Conservation (phyloP, 2,329 filamentous ascomycete genomes). For the Herpotrichia juniperi region DNA sequence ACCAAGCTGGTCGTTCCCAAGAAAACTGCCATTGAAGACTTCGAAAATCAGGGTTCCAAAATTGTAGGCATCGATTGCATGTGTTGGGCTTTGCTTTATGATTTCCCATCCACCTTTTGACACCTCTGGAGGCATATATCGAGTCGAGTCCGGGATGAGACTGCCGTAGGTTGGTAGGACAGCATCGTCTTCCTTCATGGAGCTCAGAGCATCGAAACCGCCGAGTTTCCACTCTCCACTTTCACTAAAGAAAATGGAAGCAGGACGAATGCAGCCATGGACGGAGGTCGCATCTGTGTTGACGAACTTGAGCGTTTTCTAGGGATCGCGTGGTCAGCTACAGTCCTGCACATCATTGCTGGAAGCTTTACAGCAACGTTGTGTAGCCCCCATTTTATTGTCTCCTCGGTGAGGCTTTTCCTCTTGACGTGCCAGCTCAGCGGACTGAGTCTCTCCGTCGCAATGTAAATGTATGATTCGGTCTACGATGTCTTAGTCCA, state of each 20-base stretch:
- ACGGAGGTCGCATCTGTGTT: conserved; percentile 92
- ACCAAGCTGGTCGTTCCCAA: conserved; percentile 76
- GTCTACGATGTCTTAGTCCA: conserved; percentile 62
- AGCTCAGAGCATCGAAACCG: conserved; percentile 92
- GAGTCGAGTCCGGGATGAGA: conserved; percentile 80
- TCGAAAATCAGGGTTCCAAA: conserved; percentile 86
- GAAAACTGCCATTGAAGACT: conserved; percentile 86
- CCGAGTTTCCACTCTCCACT: conserved; percentile 98
- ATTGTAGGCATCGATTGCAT: conserved; percentile 85
- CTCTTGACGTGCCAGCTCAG: conserved; percentile 89
- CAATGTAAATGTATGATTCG: conserved; percentile 93
- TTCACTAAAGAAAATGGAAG: conserved; percentile 90
- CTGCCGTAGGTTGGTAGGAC: conserved; percentile 91
- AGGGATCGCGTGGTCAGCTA: conserved; percentile 7
- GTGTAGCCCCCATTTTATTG: conserved; percentile 94
- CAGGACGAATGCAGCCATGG: conserved; percentile 83
- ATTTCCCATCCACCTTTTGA: conserved; percentile 87
- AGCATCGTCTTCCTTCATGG: conserved; percentile 93
- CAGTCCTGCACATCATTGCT: neutral
- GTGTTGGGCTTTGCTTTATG: conserved; percentile 80
- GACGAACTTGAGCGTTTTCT: conserved; percentile 94
- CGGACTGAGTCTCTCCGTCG: conserved; percentile 87
- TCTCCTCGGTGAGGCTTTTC: conserved; percentile 87
- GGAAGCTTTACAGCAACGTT: conserved; percentile 71
- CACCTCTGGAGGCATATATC: conserved; percentile 88